Percentiles rank a stretch among this genome's conserved stretches.
These are phyloP conservation scores for Passalora sequoiae DNA, from an alignment of 2,329 filamentous ascomycete species.

Conservation along the genomic window DNA sequence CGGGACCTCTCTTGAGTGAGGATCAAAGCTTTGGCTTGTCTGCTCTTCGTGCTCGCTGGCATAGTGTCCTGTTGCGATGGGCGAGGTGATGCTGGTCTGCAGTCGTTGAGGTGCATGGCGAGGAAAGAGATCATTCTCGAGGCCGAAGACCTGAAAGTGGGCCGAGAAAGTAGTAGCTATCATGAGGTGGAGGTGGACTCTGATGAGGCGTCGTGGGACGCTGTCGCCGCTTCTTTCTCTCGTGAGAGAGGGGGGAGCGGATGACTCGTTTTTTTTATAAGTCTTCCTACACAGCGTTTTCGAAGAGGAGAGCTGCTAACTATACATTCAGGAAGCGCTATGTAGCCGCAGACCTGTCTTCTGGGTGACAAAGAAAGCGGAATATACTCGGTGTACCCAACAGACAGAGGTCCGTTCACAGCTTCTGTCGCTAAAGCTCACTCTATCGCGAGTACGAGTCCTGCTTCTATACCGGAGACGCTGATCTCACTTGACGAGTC, in stretches of 20 bases:
- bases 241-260: constrained; percentile 26
- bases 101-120: constrained; percentile 1
- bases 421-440: no score
- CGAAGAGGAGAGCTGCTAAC: constrained; percentile 20
- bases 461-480: no score
- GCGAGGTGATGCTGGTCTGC: not conserved
- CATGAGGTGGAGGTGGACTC: constrained; percentile 24
- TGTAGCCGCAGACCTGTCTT: no score
- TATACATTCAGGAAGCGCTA: constrained; percentile 14
- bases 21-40: constrained; percentile 94
- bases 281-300: constrained; percentile 25
- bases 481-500: no score
- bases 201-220: constrained; percentile 10
- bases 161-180: constrained; percentile 3
- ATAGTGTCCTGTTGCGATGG: not conserved
- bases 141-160: constrained; percentile 5
- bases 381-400: no score
- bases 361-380: no score
- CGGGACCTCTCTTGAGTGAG: constrained; percentile 88
- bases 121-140: constrained; percentile 7
- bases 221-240: constrained; percentile 19
- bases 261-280: constrained; percentile 39
- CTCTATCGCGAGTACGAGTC: no score
- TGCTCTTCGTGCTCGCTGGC: constrained; percentile 36
- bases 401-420: no score